phyloP scores from a whole-genome alignment of 2,329 filamentous ascomycete genomes.

The Sclerotinia spermophila region DNA sequence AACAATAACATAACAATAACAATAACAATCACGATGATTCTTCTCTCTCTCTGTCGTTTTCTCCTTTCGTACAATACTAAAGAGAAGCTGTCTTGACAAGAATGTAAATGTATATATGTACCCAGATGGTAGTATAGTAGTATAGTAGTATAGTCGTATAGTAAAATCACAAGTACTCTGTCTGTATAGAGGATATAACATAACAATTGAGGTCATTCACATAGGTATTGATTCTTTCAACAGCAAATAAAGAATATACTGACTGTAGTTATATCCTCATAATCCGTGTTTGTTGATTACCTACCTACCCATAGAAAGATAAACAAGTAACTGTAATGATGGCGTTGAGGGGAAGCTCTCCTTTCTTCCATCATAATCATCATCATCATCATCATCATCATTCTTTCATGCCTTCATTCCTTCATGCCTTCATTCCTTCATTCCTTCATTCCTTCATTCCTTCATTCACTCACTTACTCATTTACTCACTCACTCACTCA shows the following conservation, averaged over 20 bases:
- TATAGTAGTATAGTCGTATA: background rate
- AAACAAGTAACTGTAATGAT: too few species aligned
- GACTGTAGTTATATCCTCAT: background rate
- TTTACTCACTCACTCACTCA: too few species aligned
- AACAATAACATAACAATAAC: background rate
- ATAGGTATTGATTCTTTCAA: background rate
- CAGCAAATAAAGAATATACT: background rate
- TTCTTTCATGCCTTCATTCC: background rate
- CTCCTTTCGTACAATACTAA: background rate
- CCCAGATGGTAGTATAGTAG: background rate
- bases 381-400: too few species aligned
- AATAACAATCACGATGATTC: too few species aligned
- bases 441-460: too few species aligned
- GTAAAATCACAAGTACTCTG: background rate
- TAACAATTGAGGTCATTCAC: background rate
- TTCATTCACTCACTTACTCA: too few species aligned
- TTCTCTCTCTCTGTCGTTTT: too few species aligned
- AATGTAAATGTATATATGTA: background rate
- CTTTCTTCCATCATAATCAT: background rate
- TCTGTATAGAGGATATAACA: background rate
- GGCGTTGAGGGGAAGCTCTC: background rate
- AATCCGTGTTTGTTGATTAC: background rate
- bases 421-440: background rate
- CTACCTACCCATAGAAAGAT: too few species aligned
- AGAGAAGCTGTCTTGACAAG: background rate